phyloP scores from a whole-genome alignment of 495 filamentous ascomycete species.

The Podospora pseudocomata region DNA sequence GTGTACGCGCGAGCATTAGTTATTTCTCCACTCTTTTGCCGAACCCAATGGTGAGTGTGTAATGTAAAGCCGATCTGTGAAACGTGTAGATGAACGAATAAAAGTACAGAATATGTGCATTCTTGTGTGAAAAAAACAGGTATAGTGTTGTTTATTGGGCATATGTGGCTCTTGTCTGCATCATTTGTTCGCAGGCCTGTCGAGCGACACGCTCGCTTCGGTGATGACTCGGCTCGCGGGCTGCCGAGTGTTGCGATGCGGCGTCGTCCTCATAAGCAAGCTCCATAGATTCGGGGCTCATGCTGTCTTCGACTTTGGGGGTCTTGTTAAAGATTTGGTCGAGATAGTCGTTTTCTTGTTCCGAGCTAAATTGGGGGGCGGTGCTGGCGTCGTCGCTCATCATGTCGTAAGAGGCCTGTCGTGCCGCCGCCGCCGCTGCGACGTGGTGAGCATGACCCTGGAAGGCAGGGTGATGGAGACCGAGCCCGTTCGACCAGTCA shows the following conservation, averaged over 20 bases:
- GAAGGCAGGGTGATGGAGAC: constrained; percentile 25
- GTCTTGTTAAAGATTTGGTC: constrained; percentile 38
- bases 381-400: constrained; percentile 21
- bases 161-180: constrained; percentile 24
- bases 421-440: constrained; percentile 5
- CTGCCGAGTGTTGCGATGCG: constrained; percentile 15
- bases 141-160: constrained; percentile 13
- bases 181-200: constrained; percentile 42
- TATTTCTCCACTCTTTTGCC: neutral
- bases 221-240: constrained; percentile 27
- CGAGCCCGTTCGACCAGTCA: constrained; percentile 31
- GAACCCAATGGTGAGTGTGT: neutral
- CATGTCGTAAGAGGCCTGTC: constrained; percentile 21
- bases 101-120: constrained; percentile 4
- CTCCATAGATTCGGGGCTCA: constrained; percentile 29
- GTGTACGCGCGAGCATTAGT: neutral
- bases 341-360: constrained; percentile 42
- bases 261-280: constrained; percentile 23
- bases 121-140: constrained; percentile 5
- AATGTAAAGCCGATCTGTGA: neutral
- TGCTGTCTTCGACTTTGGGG: constrained; percentile 20
- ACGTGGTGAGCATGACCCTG: constrained; percentile 27
- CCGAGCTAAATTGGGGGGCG: constrained; percentile 29
- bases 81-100: neutral
- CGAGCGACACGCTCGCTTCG: constrained; percentile 41